phyloP scores from a whole-genome alignment of 495 filamentous ascomycete genomes.

The Aspergillus olivimuriae region DNA sequence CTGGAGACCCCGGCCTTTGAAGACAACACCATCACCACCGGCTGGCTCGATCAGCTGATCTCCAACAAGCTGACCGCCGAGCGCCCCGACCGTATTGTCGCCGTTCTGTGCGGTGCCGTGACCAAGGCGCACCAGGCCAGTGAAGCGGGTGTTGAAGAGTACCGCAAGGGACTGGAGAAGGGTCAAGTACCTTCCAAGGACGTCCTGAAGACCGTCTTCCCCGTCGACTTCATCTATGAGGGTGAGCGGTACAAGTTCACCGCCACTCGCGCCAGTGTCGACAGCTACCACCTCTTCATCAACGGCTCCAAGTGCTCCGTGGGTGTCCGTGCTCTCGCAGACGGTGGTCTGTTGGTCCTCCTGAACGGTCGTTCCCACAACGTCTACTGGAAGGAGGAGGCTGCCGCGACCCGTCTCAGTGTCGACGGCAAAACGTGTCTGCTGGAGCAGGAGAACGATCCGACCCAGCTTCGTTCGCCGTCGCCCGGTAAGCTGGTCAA shows the following conservation, averaged over 20 bases:
- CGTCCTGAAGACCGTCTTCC: constrained; percentile 95
- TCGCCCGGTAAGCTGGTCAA: constrained; percentile 98
- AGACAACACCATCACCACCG: constrained; percentile 98
- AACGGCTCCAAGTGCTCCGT: constrained; percentile 96
- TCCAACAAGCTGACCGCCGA: constrained; percentile 96
- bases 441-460: constrained; percentile 98
- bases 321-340: constrained; percentile 84
- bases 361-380: constrained; percentile 91
- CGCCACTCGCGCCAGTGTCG: constrained; percentile 82
- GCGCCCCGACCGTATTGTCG: constrained; percentile 84
- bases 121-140: constrained; percentile 92
- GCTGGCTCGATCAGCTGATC: constrained; percentile 98
- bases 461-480: constrained; percentile 90
- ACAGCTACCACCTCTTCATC: constrained; percentile 98
- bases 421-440: constrained; percentile 98
- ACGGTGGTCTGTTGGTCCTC: constrained; percentile 90
- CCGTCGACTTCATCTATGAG: constrained; percentile 98
- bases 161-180: constrained; percentile 84
- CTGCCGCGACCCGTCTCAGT: constrained; percentile 87
- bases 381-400: constrained; percentile 99
- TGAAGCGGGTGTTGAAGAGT: constrained; percentile 80
- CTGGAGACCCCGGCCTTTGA: constrained; percentile 98
- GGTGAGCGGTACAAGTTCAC: constrained; percentile 96
- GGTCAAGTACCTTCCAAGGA: constrained; percentile 96
- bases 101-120: constrained; percentile 88